Base-by-base conservation (phyloP, 2,329 filamentous ascomycete genomes). In the Fusarium sp. region DNA sequence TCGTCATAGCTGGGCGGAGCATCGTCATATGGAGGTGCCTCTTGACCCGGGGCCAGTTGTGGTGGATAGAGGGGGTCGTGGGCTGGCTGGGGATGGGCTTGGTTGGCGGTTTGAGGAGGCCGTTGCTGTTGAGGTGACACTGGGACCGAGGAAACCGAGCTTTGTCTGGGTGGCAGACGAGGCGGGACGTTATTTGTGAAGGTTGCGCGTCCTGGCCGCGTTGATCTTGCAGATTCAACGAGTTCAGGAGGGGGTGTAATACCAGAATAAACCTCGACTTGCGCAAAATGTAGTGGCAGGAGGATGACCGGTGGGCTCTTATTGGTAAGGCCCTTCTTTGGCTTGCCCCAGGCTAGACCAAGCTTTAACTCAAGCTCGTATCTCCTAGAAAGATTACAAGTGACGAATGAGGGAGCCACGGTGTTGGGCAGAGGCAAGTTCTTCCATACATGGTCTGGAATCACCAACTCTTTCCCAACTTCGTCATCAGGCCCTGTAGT, bases 1-100 rank as follows among this genome's bases (percentile, higher is more conserved):
- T 98, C 95, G 81, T 97, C 94, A 78, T 98, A 98, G 77, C 94
- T 97, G 12, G 95, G 95, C 22, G 95, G 95, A n/a, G 94, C 93
- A 62, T 96, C 94, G 36, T 94, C 91, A 71, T 88, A 85, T 1
- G 80, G 78, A 22, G 84, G 81, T 3, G 80, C 85, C 13, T 81
- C 79, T 39, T 86, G 85, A n/a, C 80, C 79, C 1, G 80, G 78
- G 8, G 70, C 75, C 25, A 90, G 81, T 75, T 90, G 89, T 7
- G 89, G 88, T 20, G 89, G 89, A 68, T 90, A 90, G 12, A 89
- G 78, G 6, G 88, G 85, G 73, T 90, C 88, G 27, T 80, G 77
- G 4, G 80, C 55, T 14, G 79, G 80, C 41, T 78, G 79, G 29
- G 79, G 76, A 38, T 75, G 74, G 41, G 70, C 71, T 36, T 77